Evolutionary conservation across 176 grass and related monocot genomes (phyloP).

Genomic region (Phoenix roebelenii): DNA sequence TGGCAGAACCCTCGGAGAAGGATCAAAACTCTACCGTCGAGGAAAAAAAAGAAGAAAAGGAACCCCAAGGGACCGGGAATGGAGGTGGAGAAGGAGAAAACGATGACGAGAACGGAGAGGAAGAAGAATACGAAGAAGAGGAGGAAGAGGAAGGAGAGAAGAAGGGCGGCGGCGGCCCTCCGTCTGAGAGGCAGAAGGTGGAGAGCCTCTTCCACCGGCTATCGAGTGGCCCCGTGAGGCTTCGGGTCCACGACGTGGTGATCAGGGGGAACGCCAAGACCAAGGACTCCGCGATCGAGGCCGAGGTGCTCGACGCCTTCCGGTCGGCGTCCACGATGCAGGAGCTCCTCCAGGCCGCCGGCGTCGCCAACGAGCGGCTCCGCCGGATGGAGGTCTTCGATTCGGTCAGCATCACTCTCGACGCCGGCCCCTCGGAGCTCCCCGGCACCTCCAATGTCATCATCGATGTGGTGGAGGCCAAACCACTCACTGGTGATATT

Average conservation of each 20-base stretch:
- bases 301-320: constrained; percentile 64
- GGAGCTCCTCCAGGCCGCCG: constrained; percentile 61
- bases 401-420: constrained; percentile 75
- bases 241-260: constrained; percentile 86
- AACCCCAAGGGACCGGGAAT: background rate
- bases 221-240: constrained; percentile 31
- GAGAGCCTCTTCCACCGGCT: constrained; percentile 43
- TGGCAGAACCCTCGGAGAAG: too few relatives aligned
- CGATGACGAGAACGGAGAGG: constrained; percentile 11
- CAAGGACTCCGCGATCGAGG: constrained; percentile 64
- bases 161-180: constrained; percentile 10
- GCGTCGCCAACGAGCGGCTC: constrained; percentile 47
- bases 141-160: constrained; percentile 36
- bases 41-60: too few relatives aligned
- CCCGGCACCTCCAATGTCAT: constrained; percentile 80
- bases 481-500: constrained; percentile 45
- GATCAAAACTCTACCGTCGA: too few relatives aligned
- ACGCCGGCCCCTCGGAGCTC: constrained; percentile 75
- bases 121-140: background rate
- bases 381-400: constrained; percentile 71
- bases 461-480: constrained; percentile 66
- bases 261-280: constrained; percentile 88
- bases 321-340: constrained; percentile 50
- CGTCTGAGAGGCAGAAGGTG: constrained; percentile 37
- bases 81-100: constrained; percentile 12